Percentiles rank a stretch among this genome's conserved stretches.
Conservation (phyloP, 1,284 basidiomycete genomes). For the Athelia sp. region DNA sequence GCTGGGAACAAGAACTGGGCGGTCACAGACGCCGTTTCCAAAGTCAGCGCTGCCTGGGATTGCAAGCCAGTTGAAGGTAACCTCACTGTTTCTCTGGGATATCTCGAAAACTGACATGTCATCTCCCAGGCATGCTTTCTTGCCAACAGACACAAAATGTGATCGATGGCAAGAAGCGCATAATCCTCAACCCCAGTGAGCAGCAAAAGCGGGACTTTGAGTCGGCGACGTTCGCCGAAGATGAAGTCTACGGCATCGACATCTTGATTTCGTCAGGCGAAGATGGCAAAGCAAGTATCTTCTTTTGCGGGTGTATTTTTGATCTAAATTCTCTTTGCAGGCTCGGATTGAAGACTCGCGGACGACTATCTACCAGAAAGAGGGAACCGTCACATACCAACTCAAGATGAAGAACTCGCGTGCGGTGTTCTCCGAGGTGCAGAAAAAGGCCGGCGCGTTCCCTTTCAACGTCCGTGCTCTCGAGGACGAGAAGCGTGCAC, state of each 20-base stretch:
- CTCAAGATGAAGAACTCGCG: conserved; percentile 98
- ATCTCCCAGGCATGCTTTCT: conserved; percentile 74
- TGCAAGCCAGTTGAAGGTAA: conserved; percentile 89
- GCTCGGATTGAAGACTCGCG: conserved; percentile 84
- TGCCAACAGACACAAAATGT: conserved; percentile 91
- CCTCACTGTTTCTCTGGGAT: conserved; percentile 22
- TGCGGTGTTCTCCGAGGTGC: conserved; percentile 91
- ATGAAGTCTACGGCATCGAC: conserved; percentile 96
- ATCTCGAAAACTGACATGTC: not conserved
- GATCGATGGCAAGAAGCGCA: conserved; percentile 95
- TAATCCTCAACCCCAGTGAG: conserved; percentile 87
- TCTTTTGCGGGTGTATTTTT: not conserved
- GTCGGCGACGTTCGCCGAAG: conserved; percentile 81
- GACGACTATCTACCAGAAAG: conserved; percentile 92
- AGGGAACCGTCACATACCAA: conserved; percentile 86
- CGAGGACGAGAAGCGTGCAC: conserved; percentile 93
- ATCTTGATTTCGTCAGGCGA: conserved; percentile 85
- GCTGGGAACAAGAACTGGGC: conserved; percentile 93
- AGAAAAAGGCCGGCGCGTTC: conserved; percentile 97
- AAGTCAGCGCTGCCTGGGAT: conserved; percentile 68
- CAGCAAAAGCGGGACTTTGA: conserved; percentile 84
- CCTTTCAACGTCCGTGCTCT: conserved; percentile 94
- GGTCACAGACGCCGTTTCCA: conserved; percentile 84
- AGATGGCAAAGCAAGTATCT: conserved; percentile 72
- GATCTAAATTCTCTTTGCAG: conserved; percentile 30